Evolutionary conservation across 441 rosid genomes (phyloP), one percentile per base, ranked within the genome.

Genomic region (Populus hybrid): DNA sequence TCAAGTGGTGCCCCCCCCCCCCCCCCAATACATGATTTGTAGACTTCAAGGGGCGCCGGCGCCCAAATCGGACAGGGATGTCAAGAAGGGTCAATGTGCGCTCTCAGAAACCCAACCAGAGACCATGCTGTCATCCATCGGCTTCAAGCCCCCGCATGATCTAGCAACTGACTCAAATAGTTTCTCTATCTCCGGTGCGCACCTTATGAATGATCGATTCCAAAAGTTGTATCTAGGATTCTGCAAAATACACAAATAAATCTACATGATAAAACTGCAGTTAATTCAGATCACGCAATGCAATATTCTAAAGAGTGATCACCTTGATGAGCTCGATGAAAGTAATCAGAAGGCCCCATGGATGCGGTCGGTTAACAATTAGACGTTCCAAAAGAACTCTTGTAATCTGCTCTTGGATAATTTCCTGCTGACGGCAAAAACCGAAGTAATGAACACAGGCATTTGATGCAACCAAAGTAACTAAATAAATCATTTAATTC

Each of bases 291-390:
- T 61, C 20, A 28, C 24, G n/a, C 63, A 11, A 7, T 23, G 57
- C 46, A 46, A 32, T 8, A 70, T 50, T 24, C 16, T n/a, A 0
- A 32, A 8, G 28, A 14, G n/a, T 26, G 8, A 35, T 34, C 72
- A 91, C 97, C 97, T 91, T 97, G 80, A 97, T 97, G 73, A 97
- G 97, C 89, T 97, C 99, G 21, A 97, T 97, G 88, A 97, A 97
- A 23, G 99, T 92, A 76, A 95, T 97, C 67, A 97, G 90, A 69
- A 97, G 97, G 57, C 99, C 99, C 99, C 99, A 97, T 0, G 99
- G 99, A 83, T 97, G 99, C 28, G 99, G 99, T 70, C 95, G 84
- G 74, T 91, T 95, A 28, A 97, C 99, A 61, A 95, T 92, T 18
- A 97, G 91, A 57, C 99, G 96, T 86, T 97, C 99, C 83, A 97